These are phyloP conservation scores for Panaeolus cyanescens DNA, from an alignment of 768 basidiomycete genomes.

Conservation along the genomic window DNA sequence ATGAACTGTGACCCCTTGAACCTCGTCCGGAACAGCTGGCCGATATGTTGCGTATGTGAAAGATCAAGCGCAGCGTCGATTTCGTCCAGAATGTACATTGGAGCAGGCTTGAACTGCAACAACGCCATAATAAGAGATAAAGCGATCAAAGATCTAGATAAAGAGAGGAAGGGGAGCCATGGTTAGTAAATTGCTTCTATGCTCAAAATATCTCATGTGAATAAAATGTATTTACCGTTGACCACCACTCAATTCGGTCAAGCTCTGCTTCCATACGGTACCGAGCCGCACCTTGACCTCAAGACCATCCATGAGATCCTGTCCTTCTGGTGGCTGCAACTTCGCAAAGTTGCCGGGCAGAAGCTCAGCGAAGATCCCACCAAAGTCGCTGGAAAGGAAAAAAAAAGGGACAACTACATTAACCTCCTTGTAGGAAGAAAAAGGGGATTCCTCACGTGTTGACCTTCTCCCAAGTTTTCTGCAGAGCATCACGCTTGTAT, in stretches of 20 bases:
- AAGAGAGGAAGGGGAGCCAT: background rate
- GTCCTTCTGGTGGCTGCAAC: constrained; percentile 89
- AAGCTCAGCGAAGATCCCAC: constrained; percentile 92
- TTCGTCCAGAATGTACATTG: constrained; percentile 99
- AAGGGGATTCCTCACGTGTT: constrained; percentile 60
- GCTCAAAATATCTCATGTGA: background rate
- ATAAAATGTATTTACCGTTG: constrained; percentile 66
- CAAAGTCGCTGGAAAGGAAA: constrained; percentile 74
- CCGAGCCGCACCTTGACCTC: constrained; percentile 98
- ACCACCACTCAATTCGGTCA: constrained; percentile 96
- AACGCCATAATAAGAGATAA: constrained; percentile 98
- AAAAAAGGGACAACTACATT: background rate
- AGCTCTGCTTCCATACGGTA: constrained; percentile 94
- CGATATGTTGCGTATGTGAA: constrained; percentile 96
- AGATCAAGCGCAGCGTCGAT: constrained; percentile 97
- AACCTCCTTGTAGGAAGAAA: background rate
- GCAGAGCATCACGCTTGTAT: constrained; percentile 91
- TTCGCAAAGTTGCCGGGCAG: constrained; percentile 97
- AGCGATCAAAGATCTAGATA: constrained; percentile 77
- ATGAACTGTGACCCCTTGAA: constrained; percentile 99
- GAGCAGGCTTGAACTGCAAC: constrained; percentile 98
- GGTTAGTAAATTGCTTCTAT: background rate
- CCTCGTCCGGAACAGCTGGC: constrained; percentile 93
- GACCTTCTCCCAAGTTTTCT: constrained; percentile 97
- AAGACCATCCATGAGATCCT: constrained; percentile 92